Conservation (phyloP, 2,329 filamentous ascomycete genomes). For the Orbilia javanica region DNA sequence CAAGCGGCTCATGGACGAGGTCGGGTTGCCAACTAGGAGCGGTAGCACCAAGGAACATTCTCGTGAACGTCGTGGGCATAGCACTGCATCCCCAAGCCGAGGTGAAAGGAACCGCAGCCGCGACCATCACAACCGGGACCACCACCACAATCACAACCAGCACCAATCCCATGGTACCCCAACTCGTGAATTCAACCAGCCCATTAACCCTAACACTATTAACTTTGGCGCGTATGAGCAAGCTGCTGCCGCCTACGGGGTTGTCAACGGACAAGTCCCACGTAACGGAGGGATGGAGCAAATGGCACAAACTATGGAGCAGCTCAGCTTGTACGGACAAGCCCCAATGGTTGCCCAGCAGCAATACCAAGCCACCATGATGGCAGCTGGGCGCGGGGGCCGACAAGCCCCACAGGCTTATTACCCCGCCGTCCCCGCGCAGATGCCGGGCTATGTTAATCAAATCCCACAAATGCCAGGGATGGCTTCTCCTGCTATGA, state of each 20-base stretch:
- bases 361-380: slow-evolving; percentile 58
- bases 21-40: slow-evolving; percentile 81
- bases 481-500: slow-evolving; percentile 50
- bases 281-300: slow-evolving; percentile 60
- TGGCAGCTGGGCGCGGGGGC: slow-evolving; percentile 43
- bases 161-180: slow-evolving; percentile 56
- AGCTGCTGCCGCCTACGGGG: slow-evolving; percentile 53
- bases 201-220: slow-evolving; percentile 53
- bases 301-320: slow-evolving; percentile 60
- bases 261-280: slow-evolving; percentile 59
- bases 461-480: slow-evolving; percentile 55
- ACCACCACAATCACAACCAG: slow-evolving; percentile 57
- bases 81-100: slow-evolving; percentile 59
- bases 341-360: slow-evolving; percentile 47
- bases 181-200: slow-evolving; percentile 54
- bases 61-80: slow-evolving; percentile 58
- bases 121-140: slow-evolving; percentile 58
- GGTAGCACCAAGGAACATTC: slow-evolving; percentile 62
- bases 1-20: slow-evolving; percentile 98
- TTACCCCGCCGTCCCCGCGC: slow-evolving; percentile 55
- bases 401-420: slow-evolving; percentile 42
- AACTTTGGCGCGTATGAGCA: slow-evolving; percentile 59
- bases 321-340: slow-evolving; percentile 59
- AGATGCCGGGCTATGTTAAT: slow-evolving; percentile 48
- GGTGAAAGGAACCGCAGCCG: slow-evolving; percentile 60